Evolutionary conservation across 768 basidiomycete genomes (phyloP).

Genomic region (Sporobolomyces pararoseus): DNA sequence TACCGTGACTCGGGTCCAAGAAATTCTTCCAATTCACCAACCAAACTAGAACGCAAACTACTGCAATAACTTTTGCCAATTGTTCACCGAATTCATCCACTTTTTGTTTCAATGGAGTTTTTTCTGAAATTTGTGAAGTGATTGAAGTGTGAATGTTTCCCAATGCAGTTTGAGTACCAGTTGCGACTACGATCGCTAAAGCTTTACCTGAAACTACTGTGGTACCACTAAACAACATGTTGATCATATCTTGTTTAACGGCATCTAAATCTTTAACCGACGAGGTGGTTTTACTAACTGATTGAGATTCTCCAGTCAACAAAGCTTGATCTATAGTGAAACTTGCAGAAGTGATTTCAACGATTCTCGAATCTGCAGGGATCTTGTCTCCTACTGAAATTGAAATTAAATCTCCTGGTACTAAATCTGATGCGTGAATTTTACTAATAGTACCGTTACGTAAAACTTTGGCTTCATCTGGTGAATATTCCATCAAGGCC

Average conservation of each 20-base stretch:
- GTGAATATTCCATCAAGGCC: slow-evolving; percentile 96
- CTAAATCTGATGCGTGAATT: slow-evolving; percentile 80
- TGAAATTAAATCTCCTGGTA: slow-evolving; percentile 88
- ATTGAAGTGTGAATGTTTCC: slow-evolving; percentile 98
- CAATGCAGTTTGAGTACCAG: slow-evolving; percentile 82
- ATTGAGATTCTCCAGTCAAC: slow-evolving; percentile 86
- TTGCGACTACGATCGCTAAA: slow-evolving; percentile 79
- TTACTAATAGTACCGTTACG: slow-evolving; percentile 66
- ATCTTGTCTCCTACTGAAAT: slow-evolving; percentile 92
- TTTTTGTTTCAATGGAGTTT: slow-evolving; percentile 94
- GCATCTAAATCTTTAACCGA: slow-evolving; percentile 66
- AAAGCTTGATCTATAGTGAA: slow-evolving; percentile 96
- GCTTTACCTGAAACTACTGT: slow-evolving; percentile 92
- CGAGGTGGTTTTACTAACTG: slow-evolving; percentile 74
- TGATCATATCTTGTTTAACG: slow-evolving; percentile 97
- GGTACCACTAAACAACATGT: slow-evolving; percentile 96
- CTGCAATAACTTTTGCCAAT: slow-evolving; percentile 94
- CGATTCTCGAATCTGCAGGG: slow-evolving; percentile 85
- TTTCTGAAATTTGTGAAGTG: slow-evolving; percentile 83
- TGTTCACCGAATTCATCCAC: slow-evolving; percentile 97
- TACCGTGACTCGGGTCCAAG: slow-evolving; percentile 88
- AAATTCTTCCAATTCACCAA: slow-evolving; percentile 95
- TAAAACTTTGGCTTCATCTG: slow-evolving; percentile 87
- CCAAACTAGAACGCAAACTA: slow-evolving; percentile 97
- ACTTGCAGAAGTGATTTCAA: slow-evolving; percentile 85